Base-by-base conservation (phyloP, 2,329 filamentous ascomycete genomes). In the Alternaria burnsii region DNA sequence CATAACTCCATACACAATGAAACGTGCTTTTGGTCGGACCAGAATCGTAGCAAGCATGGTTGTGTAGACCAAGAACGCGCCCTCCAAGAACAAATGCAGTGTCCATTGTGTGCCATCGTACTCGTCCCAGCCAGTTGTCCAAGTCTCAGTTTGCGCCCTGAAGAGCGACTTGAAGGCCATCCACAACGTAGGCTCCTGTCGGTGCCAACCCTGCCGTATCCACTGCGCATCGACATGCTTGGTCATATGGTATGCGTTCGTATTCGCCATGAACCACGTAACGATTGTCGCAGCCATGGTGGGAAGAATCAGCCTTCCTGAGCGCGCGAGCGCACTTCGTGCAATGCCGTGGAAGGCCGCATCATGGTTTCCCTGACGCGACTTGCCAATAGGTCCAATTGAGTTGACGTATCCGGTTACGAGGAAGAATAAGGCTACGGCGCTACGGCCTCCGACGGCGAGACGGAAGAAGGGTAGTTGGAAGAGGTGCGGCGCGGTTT, bases 371-470 rank as follows among this genome's bases (percentile, higher is more conserved):
- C 85, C 86, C 32, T 84, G 78, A 54, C 85, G 82, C 69, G 81
- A 84, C 52, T 86, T 82, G 55, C 83, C 82, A 60, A 89, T 82
- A 16, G 87, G 85, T 69, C 88, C 88, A 53, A 89, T 81, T 4
- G 86, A 84, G 76, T 88, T 89, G 52, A 89, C 87, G 68, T 88
- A 89, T 58, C 87, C 87, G 1, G 90, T 92, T 52, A 93, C 76
- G 62, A 79, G 74, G 71, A 79, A 77, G 69, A 79, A 79, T 46
- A 79, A 68, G 11, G 76, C 76, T 16, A 79, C 76, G 38, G 76
- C 76, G 60, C 69, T 71, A 60, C 76, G 75, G 47, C 76, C 87
- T 69, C 88, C 86, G 51, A 85, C 81, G 40, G 86, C 79, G 48
- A 89, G 82, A 57, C 87, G 85, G 59, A 89, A 77, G 68, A 86